These are phyloP conservation scores for Hygrophorus pudorinus DNA, from an alignment of 768 basidiomycete species.

Conservation along the genomic window DNA sequence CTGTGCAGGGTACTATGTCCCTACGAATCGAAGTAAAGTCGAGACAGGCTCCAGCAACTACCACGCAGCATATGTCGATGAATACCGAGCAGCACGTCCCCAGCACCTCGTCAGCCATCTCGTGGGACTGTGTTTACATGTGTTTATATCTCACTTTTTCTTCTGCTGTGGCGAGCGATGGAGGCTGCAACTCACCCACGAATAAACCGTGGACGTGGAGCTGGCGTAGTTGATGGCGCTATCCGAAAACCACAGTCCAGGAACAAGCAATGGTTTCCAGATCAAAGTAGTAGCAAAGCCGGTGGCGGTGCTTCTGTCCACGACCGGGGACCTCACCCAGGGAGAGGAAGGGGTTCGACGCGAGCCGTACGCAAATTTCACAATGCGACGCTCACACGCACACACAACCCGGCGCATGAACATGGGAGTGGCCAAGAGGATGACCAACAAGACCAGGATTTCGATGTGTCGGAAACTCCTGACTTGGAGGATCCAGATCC, in stretches of 20 bases:
- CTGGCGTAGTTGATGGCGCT: slow-evolving; percentile 3
- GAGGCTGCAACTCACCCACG: slow-evolving; percentile 12
- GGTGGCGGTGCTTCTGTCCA: neutral
- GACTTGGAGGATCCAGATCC: slow-evolving; percentile 39
- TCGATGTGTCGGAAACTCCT: slow-evolving; percentile 12
- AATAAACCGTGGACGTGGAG: slow-evolving; percentile 11
- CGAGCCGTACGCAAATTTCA: slow-evolving; percentile 27
- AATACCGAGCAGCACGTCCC: slow-evolving; percentile 14
- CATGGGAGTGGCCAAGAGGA: slow-evolving; percentile 11
- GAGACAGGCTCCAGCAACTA: slow-evolving; percentile 27
- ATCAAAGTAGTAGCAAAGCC: neutral
- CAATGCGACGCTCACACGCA: slow-evolving; percentile 30
- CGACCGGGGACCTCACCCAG: slow-evolving; percentile 45
- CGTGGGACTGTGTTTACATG: slow-evolving; percentile 3
- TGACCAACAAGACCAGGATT: slow-evolving; percentile 13
- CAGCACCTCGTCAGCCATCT: slow-evolving; percentile 19
- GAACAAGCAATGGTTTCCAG: slow-evolving; percentile 7
- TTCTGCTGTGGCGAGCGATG: slow-evolving; percentile 9
- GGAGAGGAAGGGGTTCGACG: slow-evolving; percentile 30
- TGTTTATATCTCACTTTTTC: neutral
- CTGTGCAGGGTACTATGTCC: slow-evolving; percentile 3
- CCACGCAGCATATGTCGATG: slow-evolving; percentile 21
- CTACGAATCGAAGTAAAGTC: slow-evolving; percentile 30
- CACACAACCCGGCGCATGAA: slow-evolving; percentile 10
- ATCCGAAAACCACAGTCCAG: neutral